Conservation (phyloP, 1,284 basidiomycete species). For the Heterobasidion irregulare region DNA sequence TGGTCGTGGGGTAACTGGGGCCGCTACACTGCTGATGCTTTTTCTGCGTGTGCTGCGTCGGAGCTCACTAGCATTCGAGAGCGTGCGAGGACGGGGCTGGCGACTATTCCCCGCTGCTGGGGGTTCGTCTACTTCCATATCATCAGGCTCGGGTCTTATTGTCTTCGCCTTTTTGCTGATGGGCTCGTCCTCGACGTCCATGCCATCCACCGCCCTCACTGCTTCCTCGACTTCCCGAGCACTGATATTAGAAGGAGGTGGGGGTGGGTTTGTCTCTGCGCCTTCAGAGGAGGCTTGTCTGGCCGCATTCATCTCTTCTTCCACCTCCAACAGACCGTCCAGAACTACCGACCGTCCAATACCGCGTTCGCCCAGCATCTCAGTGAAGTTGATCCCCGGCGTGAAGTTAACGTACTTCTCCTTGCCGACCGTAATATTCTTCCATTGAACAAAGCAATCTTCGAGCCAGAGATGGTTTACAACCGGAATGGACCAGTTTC, state of each 20-base stretch:
- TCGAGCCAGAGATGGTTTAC: slow-evolving; percentile 90
- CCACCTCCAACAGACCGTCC: slow-evolving; percentile 21
- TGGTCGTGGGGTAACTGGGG: background rate
- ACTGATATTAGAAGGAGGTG: background rate
- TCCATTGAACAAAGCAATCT: slow-evolving; percentile 78
- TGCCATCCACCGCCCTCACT: slow-evolving; percentile 7
- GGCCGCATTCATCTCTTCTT: slow-evolving; percentile 17
- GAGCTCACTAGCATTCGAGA: background rate
- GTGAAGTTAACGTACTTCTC: slow-evolving; percentile 66
- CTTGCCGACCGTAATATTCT: slow-evolving; percentile 46
- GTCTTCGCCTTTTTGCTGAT: background rate
- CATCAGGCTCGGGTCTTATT: background rate
- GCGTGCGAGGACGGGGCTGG: background rate
- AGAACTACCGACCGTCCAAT: slow-evolving; percentile 26
- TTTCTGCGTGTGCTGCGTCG: background rate
- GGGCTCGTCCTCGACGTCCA: slow-evolving; percentile 13
- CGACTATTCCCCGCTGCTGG: background rate
- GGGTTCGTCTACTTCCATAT: background rate
- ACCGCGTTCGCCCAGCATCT: slow-evolving; percentile 46
- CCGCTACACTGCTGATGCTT: background rate
- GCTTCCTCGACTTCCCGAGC: slow-evolving; percentile 18
- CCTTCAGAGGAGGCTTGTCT: background rate
- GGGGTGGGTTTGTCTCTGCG: background rate
- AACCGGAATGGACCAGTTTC: slow-evolving; percentile 75
- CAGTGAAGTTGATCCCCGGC: slow-evolving; percentile 57